phyloP scores from a whole-genome alignment of 2,329 filamentous ascomycete genomes.

The Alternaria sp. region DNA sequence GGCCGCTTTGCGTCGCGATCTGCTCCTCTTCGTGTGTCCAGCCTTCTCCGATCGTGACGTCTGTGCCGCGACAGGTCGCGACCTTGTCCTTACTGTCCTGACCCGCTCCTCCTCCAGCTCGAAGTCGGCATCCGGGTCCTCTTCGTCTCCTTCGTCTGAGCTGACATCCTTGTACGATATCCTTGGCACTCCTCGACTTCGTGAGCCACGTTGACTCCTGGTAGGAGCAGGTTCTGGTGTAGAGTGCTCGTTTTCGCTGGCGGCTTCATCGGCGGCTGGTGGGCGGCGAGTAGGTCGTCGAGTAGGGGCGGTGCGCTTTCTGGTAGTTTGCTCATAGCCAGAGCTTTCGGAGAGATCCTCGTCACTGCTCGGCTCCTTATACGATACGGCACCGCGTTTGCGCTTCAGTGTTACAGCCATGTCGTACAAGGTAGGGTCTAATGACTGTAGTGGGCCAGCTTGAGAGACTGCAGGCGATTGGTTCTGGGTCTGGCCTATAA shows the following conservation, averaged over 20 bases:
- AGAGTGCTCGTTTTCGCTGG: conserved; percentile 20
- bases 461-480: not conserved
- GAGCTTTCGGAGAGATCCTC: conserved; percentile 40
- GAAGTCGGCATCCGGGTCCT: conserved; percentile 41
- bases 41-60: conserved; percentile 24
- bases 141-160: conserved; percentile 32
- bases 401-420: conserved; percentile 48
- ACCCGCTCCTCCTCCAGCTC: conserved; percentile 30
- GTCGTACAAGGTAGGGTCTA: conserved; percentile 13
- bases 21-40: conserved; percentile 14
- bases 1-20: conserved; percentile 22
- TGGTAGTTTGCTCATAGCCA: conserved; percentile 19
- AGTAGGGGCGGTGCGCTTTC: conserved; percentile 32
- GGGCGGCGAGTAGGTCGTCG: conserved; percentile 40
- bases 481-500: not conserved
- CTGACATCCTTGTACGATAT: conserved; percentile 48
- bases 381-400: conserved; percentile 49
- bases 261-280: conserved; percentile 26
- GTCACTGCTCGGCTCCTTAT: conserved; percentile 49
- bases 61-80: conserved; percentile 15
- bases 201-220: conserved; percentile 6
- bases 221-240: conserved; percentile 15
- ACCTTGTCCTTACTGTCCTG: conserved; percentile 20
- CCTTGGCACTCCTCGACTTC: conserved; percentile 26
- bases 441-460: not conserved